phyloP scores from a whole-genome alignment of 768 basidiomycete genomes.

The Tylopilus subfusipes region DNA sequence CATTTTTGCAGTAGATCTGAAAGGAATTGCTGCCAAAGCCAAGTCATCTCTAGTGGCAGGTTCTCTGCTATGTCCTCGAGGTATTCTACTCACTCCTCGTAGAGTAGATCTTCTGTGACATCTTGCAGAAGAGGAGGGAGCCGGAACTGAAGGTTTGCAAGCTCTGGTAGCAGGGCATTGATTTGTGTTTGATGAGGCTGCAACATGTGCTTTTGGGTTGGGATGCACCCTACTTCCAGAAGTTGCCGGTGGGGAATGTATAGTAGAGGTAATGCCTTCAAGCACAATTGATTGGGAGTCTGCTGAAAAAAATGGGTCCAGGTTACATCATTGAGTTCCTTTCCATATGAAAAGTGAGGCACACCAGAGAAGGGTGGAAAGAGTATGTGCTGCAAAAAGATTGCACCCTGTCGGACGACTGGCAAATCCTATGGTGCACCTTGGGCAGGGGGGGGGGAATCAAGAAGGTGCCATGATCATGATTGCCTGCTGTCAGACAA shows the following conservation, averaged over 20 bases:
- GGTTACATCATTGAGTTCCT: background rate
- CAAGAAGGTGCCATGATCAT: background rate
- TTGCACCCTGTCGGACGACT: conserved; percentile 1
- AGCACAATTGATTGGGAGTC: background rate
- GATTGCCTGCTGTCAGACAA: background rate
- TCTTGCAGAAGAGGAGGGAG: background rate
- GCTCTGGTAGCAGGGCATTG: background rate
- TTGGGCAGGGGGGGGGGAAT: background rate
- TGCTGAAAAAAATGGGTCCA: background rate
- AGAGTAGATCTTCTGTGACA: background rate
- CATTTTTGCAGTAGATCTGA: conserved; percentile 1
- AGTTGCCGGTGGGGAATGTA: background rate
- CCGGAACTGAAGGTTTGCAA: background rate
- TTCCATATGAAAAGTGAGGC: background rate
- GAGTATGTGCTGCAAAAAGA: background rate
- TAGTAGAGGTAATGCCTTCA: background rate
- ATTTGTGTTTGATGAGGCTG: background rate
- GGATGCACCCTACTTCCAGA: background rate
- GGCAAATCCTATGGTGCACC: background rate
- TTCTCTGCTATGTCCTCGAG: background rate
- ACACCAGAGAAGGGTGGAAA: conserved; percentile 1
- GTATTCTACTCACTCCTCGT: conserved; percentile 1
- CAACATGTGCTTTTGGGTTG: conserved; percentile 4
- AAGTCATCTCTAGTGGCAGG: background rate
- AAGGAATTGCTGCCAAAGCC: conserved; percentile 1